Evolutionary conservation across 2,329 filamentous ascomycete genomes (phyloP), one percentile per base, ranked within the genome.

Genomic region (Xylariaceae sp.): DNA sequence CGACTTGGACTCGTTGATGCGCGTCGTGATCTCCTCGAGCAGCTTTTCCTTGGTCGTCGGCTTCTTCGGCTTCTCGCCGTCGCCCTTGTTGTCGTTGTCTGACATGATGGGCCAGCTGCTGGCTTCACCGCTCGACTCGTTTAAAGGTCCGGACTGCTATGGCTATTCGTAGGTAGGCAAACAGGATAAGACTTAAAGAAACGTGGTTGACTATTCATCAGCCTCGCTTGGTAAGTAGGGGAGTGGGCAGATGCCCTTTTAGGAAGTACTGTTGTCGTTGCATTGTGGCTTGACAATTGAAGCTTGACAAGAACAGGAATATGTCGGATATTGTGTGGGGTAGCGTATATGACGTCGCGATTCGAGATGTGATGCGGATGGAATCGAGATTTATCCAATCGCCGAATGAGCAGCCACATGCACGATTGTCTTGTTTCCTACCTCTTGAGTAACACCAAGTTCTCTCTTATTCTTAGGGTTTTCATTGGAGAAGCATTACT

Each of bases 41-140:
- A 71, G 65, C 62, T 69, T 70, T 40, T 71, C 68, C 23, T 70
- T 70, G 12, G 62, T 65, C 41, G 65, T 61, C 20, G 64, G 63
- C 43, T 47, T 52, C 48, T 66, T 57, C 48, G 26, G 32, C 56
- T 51, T 51, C 21, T 50, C 49, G 26, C 29, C 56, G 10, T 40
- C 55, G 26, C 49, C 46, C 29, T 51, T 52, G 47, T 41, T 52
- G 23, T 52, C 43, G 20, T 51, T 49, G n/a, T 57, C 60, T 23
- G 60, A 37, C 62, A 64, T 63, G 23, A 37, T n/a, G 16, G 37
- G 40, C 20, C n/a, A 63, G 20, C 32, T 40, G n/a, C 40, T 26
- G 1, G 18, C 20, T 37, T 37, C 9, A 16, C 14, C 14, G 32
- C 3, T 14, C 14, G 32, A 16, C 32, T 37, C 9, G 32, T 37